A percentile compares a stretch with the other conserved stretches of the same genome.
Conservation (phyloP, 179 eudicot species). For the Gypsophila paniculata region DNA sequence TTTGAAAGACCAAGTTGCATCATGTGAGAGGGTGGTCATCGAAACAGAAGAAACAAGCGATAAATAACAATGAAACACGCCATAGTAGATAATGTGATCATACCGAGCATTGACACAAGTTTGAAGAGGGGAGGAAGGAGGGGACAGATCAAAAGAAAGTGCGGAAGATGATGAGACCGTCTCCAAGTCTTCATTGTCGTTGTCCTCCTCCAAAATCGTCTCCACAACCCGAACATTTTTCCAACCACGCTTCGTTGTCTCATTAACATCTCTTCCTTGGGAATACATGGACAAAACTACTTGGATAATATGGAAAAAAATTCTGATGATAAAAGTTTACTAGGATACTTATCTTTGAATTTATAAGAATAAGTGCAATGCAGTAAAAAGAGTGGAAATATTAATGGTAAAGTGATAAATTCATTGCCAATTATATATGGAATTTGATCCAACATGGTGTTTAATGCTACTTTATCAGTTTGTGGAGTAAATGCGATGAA, state of each 20-base stretch:
- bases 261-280: slow-evolving; percentile 17
- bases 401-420: slow-evolving; percentile 21
- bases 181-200: slow-evolving; percentile 36
- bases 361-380: not conserved
- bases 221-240: slow-evolving; percentile 49
- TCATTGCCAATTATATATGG: slow-evolving; percentile 25
- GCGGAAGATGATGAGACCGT: slow-evolving; percentile 34
- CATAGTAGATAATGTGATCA: not conserved
- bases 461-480: slow-evolving; percentile 22
- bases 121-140: slow-evolving; percentile 36
- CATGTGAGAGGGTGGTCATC: no score
- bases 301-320: no score
- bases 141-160: slow-evolving; percentile 23
- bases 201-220: slow-evolving; percentile 51
- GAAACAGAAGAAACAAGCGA: no score
- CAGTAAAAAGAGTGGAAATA: slow-evolving; percentile 14
- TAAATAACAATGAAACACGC: no score
- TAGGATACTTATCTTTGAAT: not conserved
- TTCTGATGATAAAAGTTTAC: not conserved
- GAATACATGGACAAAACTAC: not conserved
- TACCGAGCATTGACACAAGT: slow-evolving; percentile 52
- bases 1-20: no score
- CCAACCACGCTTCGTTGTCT: slow-evolving; percentile 29
- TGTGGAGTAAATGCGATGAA: slow-evolving; percentile 18
- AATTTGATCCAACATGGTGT: slow-evolving; percentile 27